Percentiles rank a stretch among this genome's conserved stretches.
Conservation (phyloP, 2,329 filamentous ascomycete species). For the Sporothrix brasiliensis region DNA sequence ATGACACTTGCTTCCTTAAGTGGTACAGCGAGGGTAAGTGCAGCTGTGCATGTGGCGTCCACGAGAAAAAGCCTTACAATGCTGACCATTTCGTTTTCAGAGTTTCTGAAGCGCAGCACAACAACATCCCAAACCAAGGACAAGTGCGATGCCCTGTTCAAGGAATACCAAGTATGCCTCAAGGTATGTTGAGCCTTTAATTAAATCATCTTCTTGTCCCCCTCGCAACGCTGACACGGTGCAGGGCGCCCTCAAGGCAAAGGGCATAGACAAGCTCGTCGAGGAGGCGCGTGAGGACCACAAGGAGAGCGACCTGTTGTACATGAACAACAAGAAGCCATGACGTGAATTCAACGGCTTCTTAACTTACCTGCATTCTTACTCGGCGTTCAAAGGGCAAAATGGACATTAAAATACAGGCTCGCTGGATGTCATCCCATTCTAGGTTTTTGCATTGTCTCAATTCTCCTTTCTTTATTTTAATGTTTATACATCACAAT, state of each 20-base stretch:
- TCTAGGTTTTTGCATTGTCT: constrained; percentile 3
- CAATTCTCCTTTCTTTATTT: constrained; percentile 1
- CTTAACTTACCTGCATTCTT: background rate
- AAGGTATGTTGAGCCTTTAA: constrained; percentile 55
- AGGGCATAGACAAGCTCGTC: constrained; percentile 90
- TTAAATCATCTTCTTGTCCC: background rate
- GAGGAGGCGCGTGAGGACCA: constrained; percentile 89
- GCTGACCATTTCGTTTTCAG: constrained; percentile 50
- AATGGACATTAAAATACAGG: background rate
- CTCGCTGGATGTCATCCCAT: background rate
- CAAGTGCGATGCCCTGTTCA: constrained; percentile 76
- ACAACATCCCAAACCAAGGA: constrained; percentile 73
- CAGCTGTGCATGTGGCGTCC: constrained; percentile 11
- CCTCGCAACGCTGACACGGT: background rate
- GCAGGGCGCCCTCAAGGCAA: constrained; percentile 81
- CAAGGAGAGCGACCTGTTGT: constrained; percentile 78
- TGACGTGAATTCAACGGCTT: constrained; percentile 35
- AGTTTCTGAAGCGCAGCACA: constrained; percentile 85
- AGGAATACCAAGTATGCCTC: constrained; percentile 84
- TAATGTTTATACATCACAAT: background rate
- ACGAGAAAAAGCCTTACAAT: background rate
- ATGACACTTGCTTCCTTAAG: constrained; percentile 96
- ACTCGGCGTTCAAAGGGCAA: background rate
- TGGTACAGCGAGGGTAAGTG: constrained; percentile 97
- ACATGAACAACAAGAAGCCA: constrained; percentile 49